Conservation (phyloP, 2,329 filamentous ascomycete genomes). For the Blumeria hordei region DNA sequence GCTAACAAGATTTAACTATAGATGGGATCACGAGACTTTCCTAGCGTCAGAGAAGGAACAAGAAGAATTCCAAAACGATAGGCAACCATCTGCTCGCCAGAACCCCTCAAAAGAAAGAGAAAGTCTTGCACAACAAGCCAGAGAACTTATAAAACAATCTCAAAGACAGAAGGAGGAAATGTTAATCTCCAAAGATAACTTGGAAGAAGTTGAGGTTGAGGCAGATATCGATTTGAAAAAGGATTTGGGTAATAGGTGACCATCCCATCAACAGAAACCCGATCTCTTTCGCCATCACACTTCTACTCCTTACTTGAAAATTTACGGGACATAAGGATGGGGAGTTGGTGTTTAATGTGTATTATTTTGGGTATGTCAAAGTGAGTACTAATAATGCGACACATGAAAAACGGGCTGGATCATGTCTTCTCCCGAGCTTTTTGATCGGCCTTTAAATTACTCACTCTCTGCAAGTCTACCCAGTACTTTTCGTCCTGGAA, state of each 20-base stretch:
- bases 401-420: too few species aligned
- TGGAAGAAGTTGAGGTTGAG: constrained; percentile 13
- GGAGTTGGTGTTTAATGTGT: too few species aligned
- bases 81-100: constrained; percentile 12
- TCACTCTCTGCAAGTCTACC: constrained; percentile 1
- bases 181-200: constrained; percentile 19
- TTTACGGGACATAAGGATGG: too few species aligned
- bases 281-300: not conserved
- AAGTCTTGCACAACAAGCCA: constrained; percentile 32
- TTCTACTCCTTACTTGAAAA: too few species aligned
- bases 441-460: too few species aligned
- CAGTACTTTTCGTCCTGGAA: constrained; percentile 36
- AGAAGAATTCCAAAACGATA: constrained; percentile 16
- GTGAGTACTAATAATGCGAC: too few species aligned
- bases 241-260: not conserved
- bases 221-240: constrained; percentile 9
- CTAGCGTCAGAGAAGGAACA: constrained; percentile 26
- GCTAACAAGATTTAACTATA: constrained; percentile 8
- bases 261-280: not conserved
- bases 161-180: constrained; percentile 14
- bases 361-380: too few species aligned
- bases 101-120: constrained; percentile 17
- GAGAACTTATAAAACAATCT: constrained; percentile 30
- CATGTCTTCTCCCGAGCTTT: too few species aligned
- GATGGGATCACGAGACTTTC: constrained; percentile 38